A percentile compares a stretch with the other conserved stretches of the same genome.
Evolutionary conservation across 129 eudicot genomes (phyloP).

Genomic region (Centrapalus pauciflorus): DNA sequence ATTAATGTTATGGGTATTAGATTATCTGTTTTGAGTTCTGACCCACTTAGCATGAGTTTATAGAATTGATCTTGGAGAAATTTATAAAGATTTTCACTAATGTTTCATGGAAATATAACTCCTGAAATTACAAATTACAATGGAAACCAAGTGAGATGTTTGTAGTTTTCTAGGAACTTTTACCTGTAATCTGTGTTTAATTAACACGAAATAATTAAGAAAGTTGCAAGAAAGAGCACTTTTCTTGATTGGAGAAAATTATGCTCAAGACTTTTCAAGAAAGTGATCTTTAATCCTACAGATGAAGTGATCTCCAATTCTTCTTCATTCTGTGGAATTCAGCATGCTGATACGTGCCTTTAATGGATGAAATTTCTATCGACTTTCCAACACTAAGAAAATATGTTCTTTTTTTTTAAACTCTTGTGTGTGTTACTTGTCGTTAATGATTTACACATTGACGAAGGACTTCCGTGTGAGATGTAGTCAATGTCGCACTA

Average conservation of each 20-base stretch:
- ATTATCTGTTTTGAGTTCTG: constrained; percentile 6
- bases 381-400: neutral
- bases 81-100: neutral
- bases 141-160: neutral
- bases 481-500: neutral
- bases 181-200: constrained; percentile 4
- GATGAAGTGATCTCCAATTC: no score
- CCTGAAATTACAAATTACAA: constrained; percentile 6
- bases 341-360: neutral
- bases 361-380: neutral
- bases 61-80: neutral
- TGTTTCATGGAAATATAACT: constrained; percentile 13
- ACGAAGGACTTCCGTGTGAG: neutral
- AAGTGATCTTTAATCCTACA: neutral
- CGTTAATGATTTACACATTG: neutral
- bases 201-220: neutral
- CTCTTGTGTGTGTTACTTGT: neutral
- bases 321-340: constrained; percentile 13
- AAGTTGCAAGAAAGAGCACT: neutral
- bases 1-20: neutral
- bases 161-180: constrained; percentile 9
- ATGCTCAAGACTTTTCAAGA: constrained; percentile 20
- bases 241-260: neutral
- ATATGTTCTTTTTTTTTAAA: neutral
- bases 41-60: neutral